Evolutionary conservation across 2,329 filamentous ascomycete species (phyloP), one percentile per base, ranked within the genome.

Genomic region (Aaosphaeria arxii): DNA sequence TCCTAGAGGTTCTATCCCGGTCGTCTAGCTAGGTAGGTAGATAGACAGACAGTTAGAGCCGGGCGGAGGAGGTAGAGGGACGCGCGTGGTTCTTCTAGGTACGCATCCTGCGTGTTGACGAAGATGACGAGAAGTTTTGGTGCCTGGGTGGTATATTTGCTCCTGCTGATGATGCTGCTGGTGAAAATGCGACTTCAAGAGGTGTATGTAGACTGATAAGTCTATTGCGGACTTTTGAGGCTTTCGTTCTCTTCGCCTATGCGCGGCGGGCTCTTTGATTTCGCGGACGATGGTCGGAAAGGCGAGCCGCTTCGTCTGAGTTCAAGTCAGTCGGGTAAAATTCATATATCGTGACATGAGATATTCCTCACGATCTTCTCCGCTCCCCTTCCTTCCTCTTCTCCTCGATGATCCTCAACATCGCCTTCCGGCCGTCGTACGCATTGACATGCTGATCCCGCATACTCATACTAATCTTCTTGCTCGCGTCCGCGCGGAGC

Each of bases 391-490:
- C 91, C 69, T 91, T 91, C 50, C 91, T 83, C 62, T 95, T 82
- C 33, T 79, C 85, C 60, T 96, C 90, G 55, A 97, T 95, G 35
- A 94, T 91, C 64, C 84, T 85, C 55, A 95, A 72, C 83, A 99
- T 97, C 69, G 96, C 89, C 70, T 95, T 95, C 45, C 94, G 79
- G 1, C 88, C 90, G 5, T 86, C 85, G 40, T 76, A 74, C 4
- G 90, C 89, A 72, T 96, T 89, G 44, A 97, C 85, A 62, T 87
- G 81, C 67, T 90, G 91, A 28, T 88, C 89, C 5, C 82, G 84
- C 81, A 97, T 87, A 63, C 88, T 94, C 94, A 99, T 97, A 53
- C 85, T 91, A 9, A 97, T 87, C 73, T 95, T 96, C 69, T 92
- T 85, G 53, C 83, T 82, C 3, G 88, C 85, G 63, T 90, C 87